A percentile compares a stretch with the other conserved stretches of the same genome.
Conservation (phyloP, 192 early-diverging fungal species). For the Dissophora globulifera region DNA sequence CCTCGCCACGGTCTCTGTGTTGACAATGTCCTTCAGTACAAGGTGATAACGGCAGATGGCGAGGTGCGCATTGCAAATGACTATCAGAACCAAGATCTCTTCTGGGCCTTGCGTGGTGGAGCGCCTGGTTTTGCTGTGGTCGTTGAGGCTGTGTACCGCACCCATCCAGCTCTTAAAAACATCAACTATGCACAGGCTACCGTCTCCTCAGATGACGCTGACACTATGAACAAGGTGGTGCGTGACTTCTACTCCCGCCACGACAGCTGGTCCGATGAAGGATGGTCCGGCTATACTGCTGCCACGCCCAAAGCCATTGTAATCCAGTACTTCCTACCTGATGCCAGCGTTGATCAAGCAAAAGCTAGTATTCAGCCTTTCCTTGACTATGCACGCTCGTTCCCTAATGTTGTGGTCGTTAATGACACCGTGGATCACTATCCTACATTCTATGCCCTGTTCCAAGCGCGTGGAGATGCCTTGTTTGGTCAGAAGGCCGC, state of each 20-base stretch:
- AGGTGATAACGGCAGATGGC: constrained; percentile 64
- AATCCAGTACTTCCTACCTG: constrained; percentile 8
- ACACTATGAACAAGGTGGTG: constrained; percentile 1
- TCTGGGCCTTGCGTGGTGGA: constrained; percentile 72
- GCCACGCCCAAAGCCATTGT: not conserved
- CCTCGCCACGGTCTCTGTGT: constrained; percentile 59
- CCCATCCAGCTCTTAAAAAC: constrained; percentile 19
- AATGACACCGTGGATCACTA: not conserved
- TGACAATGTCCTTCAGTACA: constrained; percentile 63
- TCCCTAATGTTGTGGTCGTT: constrained; percentile 8
- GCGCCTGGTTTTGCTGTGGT: constrained; percentile 50
- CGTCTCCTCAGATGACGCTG: constrained; percentile 2
- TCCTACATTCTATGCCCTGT: constrained; percentile 17
- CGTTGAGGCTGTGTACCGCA: constrained; percentile 30
- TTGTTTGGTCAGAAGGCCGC: not conserved
- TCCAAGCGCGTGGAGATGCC: not conserved
- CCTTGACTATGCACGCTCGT: not conserved
- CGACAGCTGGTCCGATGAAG: constrained; percentile 13
- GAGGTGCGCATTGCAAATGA: constrained; percentile 48
- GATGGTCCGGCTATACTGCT: constrained; percentile 33
- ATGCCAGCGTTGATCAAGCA: not conserved
- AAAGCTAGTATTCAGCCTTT: constrained; percentile 1
- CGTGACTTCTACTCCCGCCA: constrained; percentile 14
- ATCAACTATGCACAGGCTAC: not conserved
- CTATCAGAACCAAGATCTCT: constrained; percentile 59